Evolutionary conservation across 257 asterid species (phyloP).

Genomic region (Solanum sejunctum): DNA sequence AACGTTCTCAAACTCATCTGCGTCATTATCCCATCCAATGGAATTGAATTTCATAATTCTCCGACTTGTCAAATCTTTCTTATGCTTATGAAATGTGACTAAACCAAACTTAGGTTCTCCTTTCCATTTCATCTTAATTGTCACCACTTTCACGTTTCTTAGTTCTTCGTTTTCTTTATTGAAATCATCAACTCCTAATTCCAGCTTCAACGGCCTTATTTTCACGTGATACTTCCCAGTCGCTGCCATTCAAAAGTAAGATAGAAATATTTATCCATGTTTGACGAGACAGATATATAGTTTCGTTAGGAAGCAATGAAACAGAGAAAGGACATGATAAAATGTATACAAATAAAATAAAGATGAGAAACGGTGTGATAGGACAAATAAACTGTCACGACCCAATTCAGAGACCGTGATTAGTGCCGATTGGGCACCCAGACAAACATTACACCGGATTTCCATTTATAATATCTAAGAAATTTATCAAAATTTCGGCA

Average conservation of each 20-base stretch:
- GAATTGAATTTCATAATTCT: constrained; percentile 16
- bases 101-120: constrained; percentile 45
- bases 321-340: background rate
- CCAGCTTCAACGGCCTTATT: constrained; percentile 32
- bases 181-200: constrained; percentile 8
- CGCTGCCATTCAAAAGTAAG: constrained; percentile 20
- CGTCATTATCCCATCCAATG: constrained; percentile 32
- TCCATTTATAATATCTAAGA: too few relatives aligned
- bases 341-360: background rate
- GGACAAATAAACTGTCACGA: constrained; percentile 4
- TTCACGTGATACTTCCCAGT: constrained; percentile 46
- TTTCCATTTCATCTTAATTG: constrained; percentile 50
- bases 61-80: constrained; percentile 7
- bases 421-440: too few relatives aligned
- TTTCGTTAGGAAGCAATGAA: background rate
- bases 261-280: background rate
- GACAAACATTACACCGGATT: too few relatives aligned
- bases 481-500: too few relatives aligned
- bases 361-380: background rate
- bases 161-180: background rate
- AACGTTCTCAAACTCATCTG: constrained; percentile 45
- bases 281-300: background rate
- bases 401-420: too few relatives aligned
- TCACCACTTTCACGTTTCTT: constrained; percentile 8
- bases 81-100: constrained; percentile 24